Base-by-base conservation (phyloP, 2,329 filamentous ascomycete species). In the Davidsoniella virescens region DNA sequence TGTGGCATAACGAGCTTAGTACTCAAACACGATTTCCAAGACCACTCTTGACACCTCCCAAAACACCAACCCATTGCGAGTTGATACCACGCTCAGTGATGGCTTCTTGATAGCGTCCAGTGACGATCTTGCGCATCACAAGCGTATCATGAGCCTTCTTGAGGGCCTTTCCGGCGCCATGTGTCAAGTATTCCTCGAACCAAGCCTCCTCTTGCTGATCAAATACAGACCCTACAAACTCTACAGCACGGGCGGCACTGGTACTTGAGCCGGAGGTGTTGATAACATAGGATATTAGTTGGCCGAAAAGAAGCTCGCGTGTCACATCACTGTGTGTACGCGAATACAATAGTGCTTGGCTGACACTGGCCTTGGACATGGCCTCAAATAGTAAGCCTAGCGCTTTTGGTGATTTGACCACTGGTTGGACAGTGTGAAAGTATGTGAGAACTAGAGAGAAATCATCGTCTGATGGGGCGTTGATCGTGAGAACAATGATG, bases 161-260 rank as follows among this genome's bases (percentile, higher is more conserved):
- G 6, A 82, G 65, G 40, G 68, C 72, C 58, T 76, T 77, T 2
- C 82, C 83, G 42, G 77, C 76, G 9, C 82, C 81, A 4, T 69
- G 67, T 0, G 76, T 69, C 37, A 93, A 66, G 52, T 74, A 82
- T 23, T 82, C 75, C 56, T 82, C 77, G 54, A 93, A 78, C 82
- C 84, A 90, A 4, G 60, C 61, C 60, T 88, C 84, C 60, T 94
- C 87, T 16, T 75, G 67, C 1, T 68, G 61, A 52, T 77, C 77
- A n/a, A 93, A 74, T 0, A 85, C 83, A 54, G 90, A 64, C 54
- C 81, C 80, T 7, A 86, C 73, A 0, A 93, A 69, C 61, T 90
- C 82, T 43, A 77, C 73, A 0, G 79, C 78, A 16, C 75, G 73
- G 14, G 71, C 67, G 2, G 76, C 74, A 2, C 64, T 62, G 4